Base-by-base conservation (phyloP, 2,329 filamentous ascomycete genomes). In the Kalmusia sp. region DNA sequence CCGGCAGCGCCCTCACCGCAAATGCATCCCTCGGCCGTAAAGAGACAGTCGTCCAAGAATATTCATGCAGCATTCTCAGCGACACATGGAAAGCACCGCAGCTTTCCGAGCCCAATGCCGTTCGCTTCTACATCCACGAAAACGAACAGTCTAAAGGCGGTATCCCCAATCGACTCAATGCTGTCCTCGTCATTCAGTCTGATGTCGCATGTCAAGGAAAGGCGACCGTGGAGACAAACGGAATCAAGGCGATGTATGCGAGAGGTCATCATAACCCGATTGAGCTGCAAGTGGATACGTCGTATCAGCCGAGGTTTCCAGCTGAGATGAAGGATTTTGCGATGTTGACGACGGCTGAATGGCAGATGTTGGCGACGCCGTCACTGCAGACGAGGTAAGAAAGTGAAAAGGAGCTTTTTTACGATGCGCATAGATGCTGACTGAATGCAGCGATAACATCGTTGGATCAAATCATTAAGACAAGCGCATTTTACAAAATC, bases 121-220 rank as follows among this genome's bases (percentile, higher is more conserved):
- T 46, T 8, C 43, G 43, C 12, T 46, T 46, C 7, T 46, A 46
- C 14, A 46, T 46, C 19, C 30, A 46, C 30, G 43, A 46, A 30
- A 46, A 46, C 19, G 43, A 46, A 3, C 30, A 46, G 14, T 34
- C 43, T 3, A 31, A 30, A 15, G 43, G 43, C 2, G 43, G 43
- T 12, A 34, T 46, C 11, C 43, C 43, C 21, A 46, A 46, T 25
- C 43, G 43, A 17, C 30, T 46, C 43, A 34, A 46, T 27, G 43
- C 43, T 6, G 43, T 46, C 14, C 43, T 46, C 3, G 30, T 46
- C 14, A 30, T 46, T 3, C 43, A 34, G 30, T 24, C 28, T n/a
- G 43, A 46, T 15, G 30, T 15, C 3, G 43, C 43, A 17, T 31
- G 30, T 8, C 17, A 21, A 4, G 43, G 43, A 15, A 46, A n/a